Percentiles rank a stretch among this genome's conserved stretches.
phyloP scores from a whole-genome alignment of 2,329 filamentous ascomycete species.

The Aspergillus pseudoglaucus region DNA sequence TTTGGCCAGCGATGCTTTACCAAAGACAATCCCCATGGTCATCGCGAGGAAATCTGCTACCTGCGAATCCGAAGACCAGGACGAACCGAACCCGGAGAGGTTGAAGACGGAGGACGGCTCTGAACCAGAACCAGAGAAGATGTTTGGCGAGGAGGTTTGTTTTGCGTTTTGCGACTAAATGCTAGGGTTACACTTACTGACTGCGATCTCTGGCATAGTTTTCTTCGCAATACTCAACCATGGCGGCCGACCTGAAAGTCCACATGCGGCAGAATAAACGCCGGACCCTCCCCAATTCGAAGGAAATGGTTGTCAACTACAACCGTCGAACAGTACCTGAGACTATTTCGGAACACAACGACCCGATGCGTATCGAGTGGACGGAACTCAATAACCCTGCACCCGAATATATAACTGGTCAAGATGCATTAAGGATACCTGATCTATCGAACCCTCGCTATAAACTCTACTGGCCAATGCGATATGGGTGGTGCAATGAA shows the following conservation, averaged over 20 bases:
- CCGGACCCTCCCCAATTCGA: slow-evolving; percentile 92
- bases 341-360: slow-evolving; percentile 87
- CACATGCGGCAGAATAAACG: slow-evolving; percentile 92
- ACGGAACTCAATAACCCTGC: slow-evolving; percentile 68
- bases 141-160: slow-evolving; percentile 77
- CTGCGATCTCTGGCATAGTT: slow-evolving; percentile 37
- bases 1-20: slow-evolving; percentile 88
- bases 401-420: slow-evolving; percentile 73
- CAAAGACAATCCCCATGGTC: slow-evolving; percentile 89
- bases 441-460: slow-evolving; percentile 85
- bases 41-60: slow-evolving; percentile 71
- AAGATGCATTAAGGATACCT: slow-evolving; percentile 75
- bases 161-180: neutral
- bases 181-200: neutral
- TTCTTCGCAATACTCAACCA: slow-evolving; percentile 63
- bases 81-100: slow-evolving; percentile 67
- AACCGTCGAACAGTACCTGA: slow-evolving; percentile 80
- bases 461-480: slow-evolving; percentile 87
- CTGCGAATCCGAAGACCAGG: slow-evolving; percentile 76
- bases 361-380: slow-evolving; percentile 90
- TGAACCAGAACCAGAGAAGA: slow-evolving; percentile 59
- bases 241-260: slow-evolving; percentile 79
- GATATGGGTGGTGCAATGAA: slow-evolving; percentile 82
- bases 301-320: slow-evolving; percentile 90
- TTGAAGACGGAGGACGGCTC: slow-evolving; percentile 51